Evolutionary conservation across 2,329 filamentous ascomycete genomes (phyloP).

Genomic region (Pyricularia pennisetigena): DNA sequence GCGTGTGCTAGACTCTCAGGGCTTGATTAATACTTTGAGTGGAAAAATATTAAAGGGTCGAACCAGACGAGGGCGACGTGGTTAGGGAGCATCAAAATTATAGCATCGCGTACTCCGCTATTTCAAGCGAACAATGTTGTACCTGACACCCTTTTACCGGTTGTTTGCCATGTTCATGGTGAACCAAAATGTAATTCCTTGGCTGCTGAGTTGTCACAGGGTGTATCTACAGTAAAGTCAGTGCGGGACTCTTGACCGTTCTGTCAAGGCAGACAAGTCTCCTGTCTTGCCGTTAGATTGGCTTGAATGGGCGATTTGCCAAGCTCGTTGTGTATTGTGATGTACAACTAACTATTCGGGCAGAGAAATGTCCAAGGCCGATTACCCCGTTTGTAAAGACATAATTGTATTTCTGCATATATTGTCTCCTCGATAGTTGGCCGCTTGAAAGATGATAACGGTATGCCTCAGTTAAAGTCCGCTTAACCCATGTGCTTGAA

Average conservation of each 20-base stretch:
- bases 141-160: background rate
- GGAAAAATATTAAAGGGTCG: background rate
- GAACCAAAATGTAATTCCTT: background rate
- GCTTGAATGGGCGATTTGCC: background rate
- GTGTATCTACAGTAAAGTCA: background rate
- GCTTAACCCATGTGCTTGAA: background rate
- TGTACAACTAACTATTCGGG: background rate
- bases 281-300: background rate
- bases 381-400: too few relatives aligned
- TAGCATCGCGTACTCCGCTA: background rate
- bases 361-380: too few relatives aligned
- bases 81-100: background rate
- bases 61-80: too few relatives aligned
- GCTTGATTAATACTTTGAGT: background rate
- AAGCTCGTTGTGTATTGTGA: background rate
- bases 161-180: background rate
- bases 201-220: background rate
- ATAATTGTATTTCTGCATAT: too few relatives aligned
- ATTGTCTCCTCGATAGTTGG: too few relatives aligned
- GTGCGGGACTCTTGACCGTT: background rate
- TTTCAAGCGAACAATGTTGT: background rate
- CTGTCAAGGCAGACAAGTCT: background rate
- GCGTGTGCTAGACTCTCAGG: background rate
- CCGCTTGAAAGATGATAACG: background rate
- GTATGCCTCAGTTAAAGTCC: background rate